Evolutionary conservation across 2,329 filamentous ascomycete species (phyloP).

Genomic region (Ophiosphaerella narmari): DNA sequence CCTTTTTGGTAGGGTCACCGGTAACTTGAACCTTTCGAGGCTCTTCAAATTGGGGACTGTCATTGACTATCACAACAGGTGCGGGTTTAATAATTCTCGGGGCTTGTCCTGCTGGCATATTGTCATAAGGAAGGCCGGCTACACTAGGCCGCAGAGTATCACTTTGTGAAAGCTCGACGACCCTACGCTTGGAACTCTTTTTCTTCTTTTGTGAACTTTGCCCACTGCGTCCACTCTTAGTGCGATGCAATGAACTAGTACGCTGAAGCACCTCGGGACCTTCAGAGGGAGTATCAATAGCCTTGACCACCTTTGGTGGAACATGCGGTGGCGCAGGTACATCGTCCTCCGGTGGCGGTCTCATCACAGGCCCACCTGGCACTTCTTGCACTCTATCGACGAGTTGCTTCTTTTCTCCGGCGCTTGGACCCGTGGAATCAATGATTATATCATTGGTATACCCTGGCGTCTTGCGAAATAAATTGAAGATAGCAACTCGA

Average conservation of each 20-base stretch:
- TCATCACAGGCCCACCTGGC: constrained; percentile 77
- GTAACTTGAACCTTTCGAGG: constrained; percentile 23
- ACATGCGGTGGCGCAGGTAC: constrained; percentile 58
- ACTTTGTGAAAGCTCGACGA: constrained; percentile 61
- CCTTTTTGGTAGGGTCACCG: constrained; percentile 39
- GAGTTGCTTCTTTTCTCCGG: constrained; percentile 81
- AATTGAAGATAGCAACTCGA: constrained; percentile 89
- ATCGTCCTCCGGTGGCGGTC: constrained; percentile 66
- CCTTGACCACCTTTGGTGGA: constrained; percentile 61
- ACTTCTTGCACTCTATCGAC: constrained; percentile 80
- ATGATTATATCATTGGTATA: constrained; percentile 90
- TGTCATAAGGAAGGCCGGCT: constrained; percentile 36
- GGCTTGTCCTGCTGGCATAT: constrained; percentile 21
- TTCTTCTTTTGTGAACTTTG: constrained; percentile 61
- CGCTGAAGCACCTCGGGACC: constrained; percentile 23
- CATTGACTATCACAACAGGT: constrained; percentile 13
- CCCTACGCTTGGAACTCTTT: constrained; percentile 60
- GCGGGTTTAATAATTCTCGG: constrained; percentile 21
- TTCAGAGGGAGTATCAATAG: constrained; percentile 26
- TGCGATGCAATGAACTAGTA: constrained; percentile 37
- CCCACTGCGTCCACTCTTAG: constrained; percentile 40
- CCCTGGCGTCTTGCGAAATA: constrained; percentile 88
- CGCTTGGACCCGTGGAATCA: constrained; percentile 81
- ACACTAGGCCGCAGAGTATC: constrained; percentile 44
- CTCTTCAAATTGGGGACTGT: constrained; percentile 35